These are phyloP conservation scores for Hortiboletus campestris DNA, from an alignment of 768 basidiomycete genomes.

Conservation along the genomic window DNA sequence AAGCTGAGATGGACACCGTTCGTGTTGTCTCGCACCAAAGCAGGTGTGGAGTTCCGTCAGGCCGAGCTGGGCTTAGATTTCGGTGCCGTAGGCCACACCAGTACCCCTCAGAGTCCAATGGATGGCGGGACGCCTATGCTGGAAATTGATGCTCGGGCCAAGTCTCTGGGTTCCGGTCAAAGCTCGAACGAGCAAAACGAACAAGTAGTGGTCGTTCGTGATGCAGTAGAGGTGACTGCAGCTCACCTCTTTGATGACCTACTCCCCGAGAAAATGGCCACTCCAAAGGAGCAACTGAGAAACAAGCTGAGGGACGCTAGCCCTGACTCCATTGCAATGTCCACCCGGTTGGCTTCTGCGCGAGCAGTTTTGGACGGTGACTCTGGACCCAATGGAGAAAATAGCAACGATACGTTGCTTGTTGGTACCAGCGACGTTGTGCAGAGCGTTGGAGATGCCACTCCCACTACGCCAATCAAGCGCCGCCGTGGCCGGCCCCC, in stretches of 20 bases:
- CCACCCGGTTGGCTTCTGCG: conserved; percentile 21
- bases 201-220: conserved; percentile 1
- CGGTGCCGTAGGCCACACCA: conserved; percentile 3
- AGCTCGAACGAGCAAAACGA: conserved; percentile 18
- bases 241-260: conserved; percentile 34
- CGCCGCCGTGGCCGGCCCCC: conserved; percentile 34
- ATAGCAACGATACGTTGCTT: conserved; percentile 4
- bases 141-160: conserved; percentile 17
- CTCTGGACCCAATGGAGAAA: conserved; percentile 6
- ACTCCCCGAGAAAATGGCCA: conserved; percentile 13
- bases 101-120: conserved; percentile 16
- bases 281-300: conserved; percentile 22
- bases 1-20: conserved; percentile 96
- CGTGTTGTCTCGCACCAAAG: conserved; percentile 53
- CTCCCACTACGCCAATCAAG: conserved; percentile 23
- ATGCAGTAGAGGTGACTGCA: conserved; percentile 19
- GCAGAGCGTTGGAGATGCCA: conserved; percentile 5
- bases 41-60: conserved; percentile 29
- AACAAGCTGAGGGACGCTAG: conserved; percentile 12
- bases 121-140: conserved; percentile 25
- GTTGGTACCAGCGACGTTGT: conserved; percentile 2
- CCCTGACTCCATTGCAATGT: conserved; percentile 15
- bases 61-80: conserved; percentile 14
- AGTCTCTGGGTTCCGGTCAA: conserved; percentile 13
- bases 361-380: conserved; percentile 15